Evolutionary conservation across 306 rosid genomes (phyloP).

Genomic region (Acmispon strigosus): DNA sequence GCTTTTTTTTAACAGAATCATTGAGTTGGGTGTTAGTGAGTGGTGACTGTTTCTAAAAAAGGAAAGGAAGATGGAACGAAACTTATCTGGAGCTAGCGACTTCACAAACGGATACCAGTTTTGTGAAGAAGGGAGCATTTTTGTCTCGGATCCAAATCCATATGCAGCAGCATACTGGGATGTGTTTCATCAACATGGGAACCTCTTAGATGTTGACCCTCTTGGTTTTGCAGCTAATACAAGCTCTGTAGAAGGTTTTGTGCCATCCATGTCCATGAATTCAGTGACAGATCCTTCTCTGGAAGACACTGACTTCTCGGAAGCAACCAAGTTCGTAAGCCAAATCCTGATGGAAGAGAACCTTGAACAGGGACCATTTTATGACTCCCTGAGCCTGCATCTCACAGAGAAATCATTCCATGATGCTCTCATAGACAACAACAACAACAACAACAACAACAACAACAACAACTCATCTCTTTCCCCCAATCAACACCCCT

Average conservation of each 20-base stretch:
- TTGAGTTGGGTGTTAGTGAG: neutral
- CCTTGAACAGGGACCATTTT: slow-evolving; percentile 40
- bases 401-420: slow-evolving; percentile 49
- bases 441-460: slow-evolving; percentile 23
- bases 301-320: slow-evolving; percentile 26
- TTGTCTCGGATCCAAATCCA: neutral
- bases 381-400: slow-evolving; percentile 44
- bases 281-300: neutral
- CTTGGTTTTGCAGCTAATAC: neutral
- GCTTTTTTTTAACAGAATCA: no score
- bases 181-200: neutral
- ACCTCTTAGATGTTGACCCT: neutral
- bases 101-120: neutral
- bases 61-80: slow-evolving; percentile 17
- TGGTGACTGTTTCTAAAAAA: neutral
- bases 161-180: neutral
- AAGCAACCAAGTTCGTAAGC: neutral
- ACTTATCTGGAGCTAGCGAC: neutral
- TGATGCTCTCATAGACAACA: no score
- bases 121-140: neutral
- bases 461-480: slow-evolving; percentile 25
- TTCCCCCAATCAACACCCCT: slow-evolving; percentile 35
- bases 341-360: slow-evolving; percentile 63
- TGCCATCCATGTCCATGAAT: neutral
- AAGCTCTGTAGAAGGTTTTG: neutral